Evolutionary conservation across 1,284 basidiomycete species (phyloP), one percentile per base, ranked within the genome.

Genomic region (Rhodotorula sp.): DNA sequence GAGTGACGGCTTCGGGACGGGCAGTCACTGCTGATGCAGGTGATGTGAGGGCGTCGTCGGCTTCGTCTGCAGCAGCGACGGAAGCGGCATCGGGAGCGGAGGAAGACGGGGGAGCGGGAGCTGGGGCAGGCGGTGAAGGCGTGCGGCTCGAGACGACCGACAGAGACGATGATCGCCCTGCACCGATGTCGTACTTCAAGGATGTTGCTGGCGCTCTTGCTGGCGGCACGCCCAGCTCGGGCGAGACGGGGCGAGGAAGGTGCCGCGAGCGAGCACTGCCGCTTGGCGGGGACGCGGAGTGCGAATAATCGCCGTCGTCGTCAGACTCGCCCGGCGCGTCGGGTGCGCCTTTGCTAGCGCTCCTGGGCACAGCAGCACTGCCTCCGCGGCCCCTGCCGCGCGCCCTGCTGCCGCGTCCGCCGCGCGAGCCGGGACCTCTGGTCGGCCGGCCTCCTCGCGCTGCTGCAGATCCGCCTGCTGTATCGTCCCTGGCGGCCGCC

Each of bases 81-180:
- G 16, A 41, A 23, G 9, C 8, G 16, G 21, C 14, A 1, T 13
- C 14, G 50, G 49, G 17, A 16, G n/a, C 23, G 23, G 17, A 1
- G 58, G 25, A 41, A 27, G 12, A 13, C 1, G 23, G 4, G 5
- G 10, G 13, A 4, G 17, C 53, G 27, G 25, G 53, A 7, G 53
- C 42, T 27, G 34, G 46, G 14, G 54, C 17, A n/a, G 48, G 21
- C 12, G 65, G 65, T 13, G 65, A 67, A 25, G 45, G 17, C 16
- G 65, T 41, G 21, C 53, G 42, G 45, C 52, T 54, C 23, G 65
- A 67, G 7, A 67, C 27, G 23, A 54, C 41, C 12, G 65, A 67
- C 7, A 67, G 58, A 7, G 65, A 67, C 44, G 65, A 67, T 23
- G 65, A 67, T 27, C 65, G 65, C 25, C 34, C 34, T 34, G 34